Percentiles rank a stretch among this genome's conserved stretches.
Conservation (phyloP, 192 early-diverging fungal species). For the Umbelopsis isabellina region DNA sequence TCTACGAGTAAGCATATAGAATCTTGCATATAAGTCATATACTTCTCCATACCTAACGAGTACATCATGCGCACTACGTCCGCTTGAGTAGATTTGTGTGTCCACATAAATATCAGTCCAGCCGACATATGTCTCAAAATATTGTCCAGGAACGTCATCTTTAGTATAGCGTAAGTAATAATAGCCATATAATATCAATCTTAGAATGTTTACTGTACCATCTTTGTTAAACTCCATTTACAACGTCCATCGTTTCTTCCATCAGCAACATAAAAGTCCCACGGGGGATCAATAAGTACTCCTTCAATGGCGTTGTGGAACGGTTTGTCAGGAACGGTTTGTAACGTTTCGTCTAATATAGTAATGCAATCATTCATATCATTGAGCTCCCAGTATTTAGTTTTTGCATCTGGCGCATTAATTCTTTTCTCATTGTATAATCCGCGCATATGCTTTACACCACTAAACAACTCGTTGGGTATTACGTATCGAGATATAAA, state of each 20-base stretch:
- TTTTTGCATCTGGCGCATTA: background rate
- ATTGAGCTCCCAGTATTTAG: slow-evolving; percentile 29
- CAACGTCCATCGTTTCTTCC: slow-evolving; percentile 49
- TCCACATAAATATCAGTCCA: slow-evolving; percentile 61
- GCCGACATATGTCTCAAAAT: slow-evolving; percentile 48
- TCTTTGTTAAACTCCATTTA: slow-evolving; percentile 34
- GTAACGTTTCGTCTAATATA: slow-evolving; percentile 19
- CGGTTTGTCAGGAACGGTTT: background rate
- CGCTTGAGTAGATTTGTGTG: slow-evolving; percentile 55
- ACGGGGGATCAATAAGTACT: slow-evolving; percentile 60
- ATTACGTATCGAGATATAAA: slow-evolving; percentile 26
- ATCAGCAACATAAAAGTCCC: slow-evolving; percentile 57
- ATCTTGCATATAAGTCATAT: background rate
- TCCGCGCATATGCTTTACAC: slow-evolving; percentile 39
- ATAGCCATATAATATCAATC: background rate
- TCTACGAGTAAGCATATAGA: background rate
- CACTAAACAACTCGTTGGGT: slow-evolving; percentile 39
- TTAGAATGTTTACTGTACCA: slow-evolving; percentile 32
- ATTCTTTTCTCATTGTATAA: slow-evolving; percentile 10
- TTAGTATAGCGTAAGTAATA: background rate
- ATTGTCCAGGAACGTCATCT: slow-evolving; percentile 45
- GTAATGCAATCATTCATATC: slow-evolving; percentile 32
- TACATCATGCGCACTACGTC: slow-evolving; percentile 60
- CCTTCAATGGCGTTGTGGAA: slow-evolving; percentile 47
- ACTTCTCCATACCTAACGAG: slow-evolving; percentile 40